Percentiles rank a stretch among this genome's conserved stretches.
These are phyloP conservation scores for Gossypium davidsonii DNA, from an alignment of 441 rosid genomes.

Conservation along the genomic window DNA sequence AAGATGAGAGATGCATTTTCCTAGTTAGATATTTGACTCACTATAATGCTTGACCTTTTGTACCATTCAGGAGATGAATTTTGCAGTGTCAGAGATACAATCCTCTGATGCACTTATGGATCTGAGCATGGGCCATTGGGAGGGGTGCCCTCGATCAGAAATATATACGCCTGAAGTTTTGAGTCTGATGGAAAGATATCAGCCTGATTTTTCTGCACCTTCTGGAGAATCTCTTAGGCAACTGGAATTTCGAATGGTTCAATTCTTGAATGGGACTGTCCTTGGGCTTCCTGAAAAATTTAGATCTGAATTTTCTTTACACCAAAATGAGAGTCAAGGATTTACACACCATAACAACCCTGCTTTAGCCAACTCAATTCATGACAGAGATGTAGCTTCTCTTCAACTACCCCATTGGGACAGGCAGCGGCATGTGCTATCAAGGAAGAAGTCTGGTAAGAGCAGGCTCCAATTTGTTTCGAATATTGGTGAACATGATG, in stretches of 20 bases:
- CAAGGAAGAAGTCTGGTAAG: constrained; percentile 79
- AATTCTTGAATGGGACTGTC: constrained; percentile 66
- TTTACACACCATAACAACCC: constrained; percentile 36
- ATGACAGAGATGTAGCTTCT: constrained; percentile 47
- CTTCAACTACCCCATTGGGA: constrained; percentile 54
- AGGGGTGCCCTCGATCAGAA: constrained; percentile 61
- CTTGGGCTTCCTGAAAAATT: constrained; percentile 58
- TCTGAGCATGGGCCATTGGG: constrained; percentile 84
- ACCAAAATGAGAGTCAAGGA: constrained; percentile 42
- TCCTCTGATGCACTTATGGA: constrained; percentile 65
- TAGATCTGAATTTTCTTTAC: constrained; percentile 49
- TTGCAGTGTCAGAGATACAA: constrained; percentile 60
- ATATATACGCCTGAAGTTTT: constrained; percentile 54
- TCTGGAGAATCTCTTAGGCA: constrained; percentile 89
- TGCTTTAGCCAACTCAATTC: constrained; percentile 27
- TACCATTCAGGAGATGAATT: constrained; percentile 73
- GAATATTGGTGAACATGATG: constrained; percentile 57
- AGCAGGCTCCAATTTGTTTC: constrained; percentile 81
- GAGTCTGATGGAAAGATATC: constrained; percentile 53
- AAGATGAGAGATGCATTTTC: neutral
- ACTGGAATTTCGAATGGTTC: constrained; percentile 83
- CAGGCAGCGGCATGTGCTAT: constrained; percentile 53
- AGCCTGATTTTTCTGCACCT: constrained; percentile 83
- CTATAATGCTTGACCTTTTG: constrained; percentile 4
- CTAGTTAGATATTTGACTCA: constrained; percentile 12